A percentile compares a stretch with the other conserved stretches of the same genome.
phyloP scores from a whole-genome alignment of 2,329 filamentous ascomycete genomes.

The Verticillium tricorpus region DNA sequence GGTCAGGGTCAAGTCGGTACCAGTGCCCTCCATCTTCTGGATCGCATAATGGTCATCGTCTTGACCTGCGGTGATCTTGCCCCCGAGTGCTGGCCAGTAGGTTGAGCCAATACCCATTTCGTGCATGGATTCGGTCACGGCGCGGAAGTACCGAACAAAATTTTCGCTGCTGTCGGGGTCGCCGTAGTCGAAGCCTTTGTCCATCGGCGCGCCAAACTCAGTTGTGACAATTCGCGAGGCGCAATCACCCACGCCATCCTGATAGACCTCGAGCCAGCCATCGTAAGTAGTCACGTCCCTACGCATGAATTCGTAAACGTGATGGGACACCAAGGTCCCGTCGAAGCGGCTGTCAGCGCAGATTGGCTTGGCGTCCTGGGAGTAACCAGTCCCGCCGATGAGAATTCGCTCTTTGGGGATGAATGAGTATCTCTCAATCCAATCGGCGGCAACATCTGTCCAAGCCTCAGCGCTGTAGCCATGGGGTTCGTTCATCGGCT shows the following conservation, averaged over 20 bases:
- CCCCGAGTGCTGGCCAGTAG: too few species aligned
- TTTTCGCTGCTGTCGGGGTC: too few species aligned
- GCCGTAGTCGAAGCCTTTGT: not conserved
- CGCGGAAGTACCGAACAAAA: too few species aligned
- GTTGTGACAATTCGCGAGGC: slow-evolving; percentile 5
- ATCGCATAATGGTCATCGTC: not conserved
- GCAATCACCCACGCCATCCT: slow-evolving; percentile 4
- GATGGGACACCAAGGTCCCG: slow-evolving; percentile 5
- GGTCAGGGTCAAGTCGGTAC: slow-evolving; percentile 6
- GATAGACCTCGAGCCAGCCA: slow-evolving; percentile 5
- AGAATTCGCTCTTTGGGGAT: slow-evolving; percentile 5
- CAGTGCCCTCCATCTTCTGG: slow-evolving; percentile 5
- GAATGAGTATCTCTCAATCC: slow-evolving; percentile 4
- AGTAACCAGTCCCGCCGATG: slow-evolving; percentile 4
- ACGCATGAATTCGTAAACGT: slow-evolving; percentile 4
- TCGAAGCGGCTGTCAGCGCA: slow-evolving; percentile 6
- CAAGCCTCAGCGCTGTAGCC: slow-evolving; percentile 3
- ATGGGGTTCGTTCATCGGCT: not conserved
- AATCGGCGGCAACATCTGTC: slow-evolving; percentile 4
- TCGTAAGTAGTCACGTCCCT: slow-evolving; percentile 4
- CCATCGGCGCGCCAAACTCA: slow-evolving; percentile 8
- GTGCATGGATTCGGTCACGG: too few species aligned
- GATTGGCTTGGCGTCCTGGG: slow-evolving; percentile 4
- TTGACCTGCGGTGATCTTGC: too few species aligned
- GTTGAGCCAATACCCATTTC: too few species aligned